phyloP scores from a whole-genome alignment of 768 basidiomycete species.

The Clathrus columnatus region DNA sequence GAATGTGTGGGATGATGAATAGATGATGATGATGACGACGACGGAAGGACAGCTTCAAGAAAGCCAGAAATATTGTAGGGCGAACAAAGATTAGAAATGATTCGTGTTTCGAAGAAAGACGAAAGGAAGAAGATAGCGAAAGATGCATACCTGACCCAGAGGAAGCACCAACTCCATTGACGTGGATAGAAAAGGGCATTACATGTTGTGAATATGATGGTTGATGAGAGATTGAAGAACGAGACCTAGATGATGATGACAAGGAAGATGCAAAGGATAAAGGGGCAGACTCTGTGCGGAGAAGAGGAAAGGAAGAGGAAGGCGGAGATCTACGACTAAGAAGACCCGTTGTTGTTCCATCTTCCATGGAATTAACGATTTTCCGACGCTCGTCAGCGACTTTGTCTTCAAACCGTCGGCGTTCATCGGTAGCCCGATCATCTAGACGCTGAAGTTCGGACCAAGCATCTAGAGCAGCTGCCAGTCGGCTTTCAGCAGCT shows the following conservation, averaged over 20 bases:
- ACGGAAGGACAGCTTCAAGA: neutral
- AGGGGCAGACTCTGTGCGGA: neutral
- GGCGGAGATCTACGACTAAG: neutral
- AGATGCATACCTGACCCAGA: neutral
- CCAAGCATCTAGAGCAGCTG: neutral
- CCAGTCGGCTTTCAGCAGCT: conserved; percentile 2
- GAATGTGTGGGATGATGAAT: neutral
- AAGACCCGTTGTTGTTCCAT: neutral
- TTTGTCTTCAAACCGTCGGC: neutral
- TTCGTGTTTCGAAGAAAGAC: no score
- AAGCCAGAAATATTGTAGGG: neutral
- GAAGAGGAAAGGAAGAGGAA: neutral
- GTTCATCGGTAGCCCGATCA: neutral
- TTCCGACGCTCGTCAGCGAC: neutral
- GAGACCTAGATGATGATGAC: neutral
- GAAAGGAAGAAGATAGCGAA: no score
- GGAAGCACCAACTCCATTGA: neutral
- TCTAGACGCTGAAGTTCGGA: neutral
- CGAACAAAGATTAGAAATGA: no score
- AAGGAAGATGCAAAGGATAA: neutral
- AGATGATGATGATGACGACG: neutral
- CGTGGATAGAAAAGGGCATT: neutral
- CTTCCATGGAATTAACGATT: neutral
- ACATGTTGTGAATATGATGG: neutral
- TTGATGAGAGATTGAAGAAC: neutral